Percentiles rank a stretch among this genome's conserved stretches.
Conservation (phyloP, 768 basidiomycete genomes). For the Calvatia gigantea region DNA sequence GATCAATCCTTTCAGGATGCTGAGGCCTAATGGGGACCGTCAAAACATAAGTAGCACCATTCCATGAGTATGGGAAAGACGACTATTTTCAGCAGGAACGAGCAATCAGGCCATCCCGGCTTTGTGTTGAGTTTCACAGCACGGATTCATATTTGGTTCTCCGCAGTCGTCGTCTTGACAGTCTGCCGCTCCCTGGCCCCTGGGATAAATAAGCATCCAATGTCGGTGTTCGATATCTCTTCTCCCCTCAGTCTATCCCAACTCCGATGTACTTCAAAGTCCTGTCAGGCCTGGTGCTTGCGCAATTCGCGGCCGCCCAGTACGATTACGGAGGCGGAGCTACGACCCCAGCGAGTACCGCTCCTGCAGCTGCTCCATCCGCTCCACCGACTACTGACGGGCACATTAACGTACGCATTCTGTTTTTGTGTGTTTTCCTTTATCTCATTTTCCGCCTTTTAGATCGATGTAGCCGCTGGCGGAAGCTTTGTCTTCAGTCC, state of each 20-base stretch:
- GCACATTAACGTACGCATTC: constrained; percentile 32
- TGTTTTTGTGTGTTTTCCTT: neutral
- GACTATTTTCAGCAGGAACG: neutral
- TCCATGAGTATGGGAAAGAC: constrained; percentile 11
- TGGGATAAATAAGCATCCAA: constrained; percentile 4
- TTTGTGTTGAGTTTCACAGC: neutral
- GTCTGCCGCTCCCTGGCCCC: neutral
- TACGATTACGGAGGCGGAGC: constrained; percentile 23
- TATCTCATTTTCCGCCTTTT: neutral
- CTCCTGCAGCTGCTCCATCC: constrained; percentile 29
- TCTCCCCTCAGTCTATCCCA: constrained; percentile 1
- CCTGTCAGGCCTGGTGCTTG: neutral
- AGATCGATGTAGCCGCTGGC: constrained; percentile 43
- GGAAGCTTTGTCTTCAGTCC: constrained; percentile 41
- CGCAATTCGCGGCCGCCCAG: constrained; percentile 34
- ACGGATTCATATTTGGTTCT: neutral
- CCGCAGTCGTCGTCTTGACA: constrained; percentile 11
- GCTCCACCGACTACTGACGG: constrained; percentile 34
- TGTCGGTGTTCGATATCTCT: neutral
- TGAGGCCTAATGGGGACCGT: too few species aligned
- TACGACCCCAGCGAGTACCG: constrained; percentile 19
- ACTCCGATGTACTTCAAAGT: constrained; percentile 1
- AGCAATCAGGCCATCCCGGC: neutral
- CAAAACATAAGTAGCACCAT: constrained; percentile 3
- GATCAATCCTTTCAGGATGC: too few species aligned